These are phyloP conservation scores for Martensiomyces pterosporus DNA, from an alignment of 192 early-diverging fungal genomes.

Conservation along the genomic window DNA sequence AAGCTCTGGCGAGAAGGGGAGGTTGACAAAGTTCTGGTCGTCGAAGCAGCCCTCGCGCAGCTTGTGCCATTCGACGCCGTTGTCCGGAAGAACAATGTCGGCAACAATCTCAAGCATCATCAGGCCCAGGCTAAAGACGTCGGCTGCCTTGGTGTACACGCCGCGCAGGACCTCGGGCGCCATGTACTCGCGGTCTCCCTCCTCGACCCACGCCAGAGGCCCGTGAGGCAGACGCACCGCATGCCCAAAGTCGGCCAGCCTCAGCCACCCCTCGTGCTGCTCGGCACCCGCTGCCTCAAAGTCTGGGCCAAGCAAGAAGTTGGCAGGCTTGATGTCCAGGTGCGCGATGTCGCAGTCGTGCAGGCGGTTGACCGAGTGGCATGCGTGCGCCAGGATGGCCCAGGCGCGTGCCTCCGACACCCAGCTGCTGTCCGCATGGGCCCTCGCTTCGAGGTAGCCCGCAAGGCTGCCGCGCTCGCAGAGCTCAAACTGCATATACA, in stretches of 20 bases:
- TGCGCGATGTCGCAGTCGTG: constrained; percentile 73
- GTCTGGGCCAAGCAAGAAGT: constrained; percentile 64
- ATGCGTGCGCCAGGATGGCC: constrained; percentile 54
- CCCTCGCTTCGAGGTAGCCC: constrained; percentile 22
- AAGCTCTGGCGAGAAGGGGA: constrained; percentile 51
- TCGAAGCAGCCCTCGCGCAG: constrained; percentile 73
- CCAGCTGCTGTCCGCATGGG: constrained; percentile 8
- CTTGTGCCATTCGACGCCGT: constrained; percentile 82
- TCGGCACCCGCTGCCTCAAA: constrained; percentile 26
- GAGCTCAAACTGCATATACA: constrained; percentile 88
- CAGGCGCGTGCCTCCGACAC: constrained; percentile 62
- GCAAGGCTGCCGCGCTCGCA: constrained; percentile 71
- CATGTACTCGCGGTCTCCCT: constrained; percentile 93
- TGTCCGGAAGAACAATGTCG: constrained; percentile 83
- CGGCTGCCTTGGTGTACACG: constrained; percentile 70
- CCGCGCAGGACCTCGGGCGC: constrained; percentile 79
- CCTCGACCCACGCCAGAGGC: constrained; percentile 43
- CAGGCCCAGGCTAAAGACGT: constrained; percentile 92
- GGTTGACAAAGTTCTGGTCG: constrained; percentile 51
- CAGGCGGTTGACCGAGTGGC: constrained; percentile 64
- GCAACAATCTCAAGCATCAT: constrained; percentile 83
- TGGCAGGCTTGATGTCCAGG: constrained; percentile 87
- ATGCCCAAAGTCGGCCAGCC: constrained; percentile 90
- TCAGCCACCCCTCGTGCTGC: constrained; percentile 57
- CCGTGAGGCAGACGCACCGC: constrained; percentile 49